phyloP scores from a whole-genome alignment of 345 rosid species.

The Melaleuca quinquenervia region DNA sequence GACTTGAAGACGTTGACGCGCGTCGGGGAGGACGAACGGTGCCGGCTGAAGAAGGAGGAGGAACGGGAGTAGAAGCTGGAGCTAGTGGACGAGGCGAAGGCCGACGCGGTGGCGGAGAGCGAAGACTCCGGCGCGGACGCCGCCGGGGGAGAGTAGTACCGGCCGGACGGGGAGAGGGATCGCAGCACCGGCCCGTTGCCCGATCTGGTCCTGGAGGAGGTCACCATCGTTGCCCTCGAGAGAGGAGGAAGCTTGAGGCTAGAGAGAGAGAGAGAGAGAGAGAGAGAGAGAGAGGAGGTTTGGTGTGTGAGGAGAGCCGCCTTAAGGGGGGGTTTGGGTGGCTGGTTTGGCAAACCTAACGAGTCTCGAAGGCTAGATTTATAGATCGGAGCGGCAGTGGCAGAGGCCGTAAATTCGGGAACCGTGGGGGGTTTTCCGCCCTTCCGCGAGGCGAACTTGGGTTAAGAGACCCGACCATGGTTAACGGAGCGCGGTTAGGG shows the following conservation, averaged over 20 bases:
- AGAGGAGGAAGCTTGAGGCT: not conserved
- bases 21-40: constrained; percentile 57
- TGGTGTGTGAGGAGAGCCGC: not conserved
- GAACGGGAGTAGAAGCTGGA: constrained; percentile 6
- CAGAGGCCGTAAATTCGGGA: not conserved
- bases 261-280: not conserved
- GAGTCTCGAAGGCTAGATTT: constrained; percentile 38
- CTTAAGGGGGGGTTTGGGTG: constrained; percentile 21
- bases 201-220: not conserved
- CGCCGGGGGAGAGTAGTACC: constrained; percentile 9
- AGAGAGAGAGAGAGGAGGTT: not conserved
- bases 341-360: constrained; percentile 67
- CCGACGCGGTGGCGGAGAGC: constrained; percentile 27
- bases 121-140: constrained; percentile 22
- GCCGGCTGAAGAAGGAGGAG: constrained; percentile 10
- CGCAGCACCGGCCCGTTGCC: not conserved
- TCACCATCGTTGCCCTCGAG: not conserved
- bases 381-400: constrained; percentile 19
- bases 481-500: not conserved
- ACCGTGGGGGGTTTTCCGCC: not conserved
- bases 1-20: constrained; percentile 45
- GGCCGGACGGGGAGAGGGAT: constrained; percentile 16
- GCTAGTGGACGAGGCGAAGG: constrained; percentile 24
- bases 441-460: not conserved
- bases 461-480: not conserved